Conservation (phyloP, 2,329 filamentous ascomycete species). For the Aureobasidium mangrovei region DNA sequence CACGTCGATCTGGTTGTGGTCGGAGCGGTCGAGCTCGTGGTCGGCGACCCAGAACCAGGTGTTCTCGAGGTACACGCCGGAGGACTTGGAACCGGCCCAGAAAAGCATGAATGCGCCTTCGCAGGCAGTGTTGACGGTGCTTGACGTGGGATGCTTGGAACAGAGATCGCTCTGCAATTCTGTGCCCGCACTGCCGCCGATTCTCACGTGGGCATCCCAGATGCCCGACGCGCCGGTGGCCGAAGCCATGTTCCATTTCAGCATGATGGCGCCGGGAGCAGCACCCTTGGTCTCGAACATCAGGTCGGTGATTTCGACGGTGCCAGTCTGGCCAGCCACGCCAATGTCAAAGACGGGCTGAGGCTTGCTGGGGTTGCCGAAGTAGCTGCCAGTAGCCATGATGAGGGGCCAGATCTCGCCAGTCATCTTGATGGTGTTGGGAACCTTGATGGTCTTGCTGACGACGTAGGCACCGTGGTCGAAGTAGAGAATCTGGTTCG, state of each 20-base stretch:
- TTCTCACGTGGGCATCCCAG: slow-evolving; percentile 94
- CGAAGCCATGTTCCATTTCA: slow-evolving; percentile 81
- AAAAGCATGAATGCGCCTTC: slow-evolving; percentile 61
- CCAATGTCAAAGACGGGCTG: slow-evolving; percentile 82
- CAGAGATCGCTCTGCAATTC: slow-evolving; percentile 75
- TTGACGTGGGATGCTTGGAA: slow-evolving; percentile 62
- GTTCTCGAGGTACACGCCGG: slow-evolving; percentile 71
- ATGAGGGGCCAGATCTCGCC: slow-evolving; percentile 89
- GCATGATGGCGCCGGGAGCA: slow-evolving; percentile 77
- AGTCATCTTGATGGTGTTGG: slow-evolving; percentile 62
- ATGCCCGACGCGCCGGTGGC: slow-evolving; percentile 64
- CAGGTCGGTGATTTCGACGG: slow-evolving; percentile 79
- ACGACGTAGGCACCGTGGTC: slow-evolving; percentile 57
- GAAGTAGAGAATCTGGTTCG: slow-evolving; percentile 51
- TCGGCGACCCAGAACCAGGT: slow-evolving; percentile 89
- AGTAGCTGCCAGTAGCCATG: slow-evolving; percentile 67
- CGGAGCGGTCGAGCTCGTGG: slow-evolving; percentile 88
- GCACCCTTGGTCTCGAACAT: slow-evolving; percentile 78
- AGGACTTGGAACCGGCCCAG: slow-evolving; percentile 47
- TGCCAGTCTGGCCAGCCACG: slow-evolving; percentile 63
- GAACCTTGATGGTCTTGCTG: slow-evolving; percentile 51
- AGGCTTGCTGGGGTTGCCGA: slow-evolving; percentile 66
- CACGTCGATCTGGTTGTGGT: slow-evolving; percentile 80
- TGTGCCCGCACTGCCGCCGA: slow-evolving; percentile 80
- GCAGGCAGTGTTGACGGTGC: slow-evolving; percentile 57